Conservation (phyloP, 148 eudicot genomes). For the Dianthus caryophyllus region DNA sequence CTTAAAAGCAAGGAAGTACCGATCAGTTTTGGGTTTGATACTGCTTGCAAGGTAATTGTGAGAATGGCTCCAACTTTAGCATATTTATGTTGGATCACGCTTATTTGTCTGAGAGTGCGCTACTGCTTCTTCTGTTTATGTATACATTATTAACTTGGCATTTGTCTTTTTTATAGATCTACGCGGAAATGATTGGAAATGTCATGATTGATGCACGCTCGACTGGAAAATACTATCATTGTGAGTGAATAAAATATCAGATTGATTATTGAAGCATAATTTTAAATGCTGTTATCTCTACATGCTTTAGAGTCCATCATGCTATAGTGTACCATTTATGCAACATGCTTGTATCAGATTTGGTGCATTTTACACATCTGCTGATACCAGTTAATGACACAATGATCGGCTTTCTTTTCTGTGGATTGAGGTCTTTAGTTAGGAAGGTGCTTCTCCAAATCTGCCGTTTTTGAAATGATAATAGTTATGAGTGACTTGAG, state of each 20-base stretch:
- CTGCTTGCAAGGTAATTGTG: slow-evolving; percentile 92
- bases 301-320: not conserved
- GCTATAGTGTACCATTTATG: no score
- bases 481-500: no score
- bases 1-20: slow-evolving; percentile 96
- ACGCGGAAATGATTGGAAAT: slow-evolving; percentile 98
- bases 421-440: no score
- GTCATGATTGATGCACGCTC: slow-evolving; percentile 99
- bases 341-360: no score
- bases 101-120: not conserved
- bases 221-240: slow-evolving; percentile 97
- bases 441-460: no score
- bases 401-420: no score
- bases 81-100: slow-evolving; percentile 8
- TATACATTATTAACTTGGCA: not conserved
- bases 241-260: slow-evolving; percentile 45
- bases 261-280: not conserved
- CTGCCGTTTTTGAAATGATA: no score
- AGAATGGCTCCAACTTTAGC: slow-evolving; percentile 3
- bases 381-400: no score
- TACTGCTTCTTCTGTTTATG: not conserved
- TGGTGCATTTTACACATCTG: no score
- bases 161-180: slow-evolving; percentile 51
- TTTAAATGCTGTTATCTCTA: not conserved
- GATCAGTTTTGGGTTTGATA: slow-evolving; percentile 95